A percentile compares a stretch with the other conserved stretches of the same genome.
phyloP scores from a whole-genome alignment of 306 rosid species.

The Citrullus mucosospermus region DNA sequence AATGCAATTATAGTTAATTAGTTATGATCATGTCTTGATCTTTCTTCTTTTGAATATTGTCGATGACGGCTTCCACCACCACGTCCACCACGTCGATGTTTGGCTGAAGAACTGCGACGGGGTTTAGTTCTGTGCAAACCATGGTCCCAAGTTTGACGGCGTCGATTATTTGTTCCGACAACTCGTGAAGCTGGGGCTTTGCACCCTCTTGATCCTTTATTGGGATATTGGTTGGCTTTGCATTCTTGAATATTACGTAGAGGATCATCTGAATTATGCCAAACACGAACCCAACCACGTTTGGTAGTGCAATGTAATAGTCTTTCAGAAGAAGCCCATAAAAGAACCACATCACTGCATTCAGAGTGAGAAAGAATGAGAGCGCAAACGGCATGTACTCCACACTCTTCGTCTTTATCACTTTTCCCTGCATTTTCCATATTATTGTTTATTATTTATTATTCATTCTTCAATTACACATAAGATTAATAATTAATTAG shows the following conservation, averaged over 20 bases:
- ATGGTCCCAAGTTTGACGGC: constrained; percentile 36
- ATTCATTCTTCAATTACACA: too few species aligned
- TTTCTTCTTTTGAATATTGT: background rate
- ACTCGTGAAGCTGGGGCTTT: constrained; percentile 30
- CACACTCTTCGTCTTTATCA: constrained; percentile 61
- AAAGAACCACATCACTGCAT: constrained; percentile 93
- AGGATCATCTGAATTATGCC: constrained; percentile 77
- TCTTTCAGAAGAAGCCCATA: constrained; percentile 76
- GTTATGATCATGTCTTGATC: constrained; percentile 6
- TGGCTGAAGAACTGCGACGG: constrained; percentile 17
- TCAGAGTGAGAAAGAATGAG: constrained; percentile 64
- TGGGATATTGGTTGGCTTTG: constrained; percentile 5
- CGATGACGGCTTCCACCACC: constrained; percentile 1
- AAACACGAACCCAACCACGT: constrained; percentile 68
- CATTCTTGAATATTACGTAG: constrained; percentile 48
- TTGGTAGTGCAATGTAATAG: constrained; percentile 80
- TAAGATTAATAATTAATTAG: background rate
- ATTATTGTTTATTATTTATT: background rate
- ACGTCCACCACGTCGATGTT: background rate
- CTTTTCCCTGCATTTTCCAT: constrained; percentile 41
- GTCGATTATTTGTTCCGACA: constrained; percentile 45
- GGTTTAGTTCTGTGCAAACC: constrained; percentile 27
- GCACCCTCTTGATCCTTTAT: background rate
- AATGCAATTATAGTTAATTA: too few species aligned
- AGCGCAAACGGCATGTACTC: constrained; percentile 86